Evolutionary conservation across 176 grass and related monocot genomes (phyloP).

Genomic region (Hordeum marinum): DNA sequence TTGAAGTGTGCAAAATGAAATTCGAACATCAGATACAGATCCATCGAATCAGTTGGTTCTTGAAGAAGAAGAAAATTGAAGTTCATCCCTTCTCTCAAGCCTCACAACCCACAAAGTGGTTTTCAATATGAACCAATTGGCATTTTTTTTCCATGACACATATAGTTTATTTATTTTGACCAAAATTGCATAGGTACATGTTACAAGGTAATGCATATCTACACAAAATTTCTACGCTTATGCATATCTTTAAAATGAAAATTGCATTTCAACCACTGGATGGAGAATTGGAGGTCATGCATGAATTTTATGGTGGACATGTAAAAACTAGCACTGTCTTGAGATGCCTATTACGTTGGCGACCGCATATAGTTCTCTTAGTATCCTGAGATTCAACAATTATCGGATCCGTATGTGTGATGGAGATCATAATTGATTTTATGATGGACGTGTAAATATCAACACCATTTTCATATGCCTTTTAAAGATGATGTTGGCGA

Average conservation of each 20-base stretch:
- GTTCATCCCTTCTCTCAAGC: background rate
- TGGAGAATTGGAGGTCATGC: background rate
- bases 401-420: background rate
- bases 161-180: background rate
- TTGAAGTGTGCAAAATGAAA: too few species aligned
- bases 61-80: background rate
- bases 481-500: background rate
- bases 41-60: too few species aligned
- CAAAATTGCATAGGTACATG: background rate
- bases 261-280: background rate
- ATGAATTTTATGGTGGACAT: background rate
- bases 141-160: background rate
- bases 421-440: background rate
- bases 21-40: too few species aligned
- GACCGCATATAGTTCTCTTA: background rate
- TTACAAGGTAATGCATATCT: background rate
- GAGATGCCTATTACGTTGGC: background rate
- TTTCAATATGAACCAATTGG: background rate
- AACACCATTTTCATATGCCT: background rate
- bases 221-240: background rate
- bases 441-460: background rate
- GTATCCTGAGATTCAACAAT: background rate
- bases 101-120: background rate
- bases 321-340: background rate
- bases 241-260: background rate